phyloP scores from a whole-genome alignment of 2,329 filamentous ascomycete species.

The Trichophyton schoenleinii region DNA sequence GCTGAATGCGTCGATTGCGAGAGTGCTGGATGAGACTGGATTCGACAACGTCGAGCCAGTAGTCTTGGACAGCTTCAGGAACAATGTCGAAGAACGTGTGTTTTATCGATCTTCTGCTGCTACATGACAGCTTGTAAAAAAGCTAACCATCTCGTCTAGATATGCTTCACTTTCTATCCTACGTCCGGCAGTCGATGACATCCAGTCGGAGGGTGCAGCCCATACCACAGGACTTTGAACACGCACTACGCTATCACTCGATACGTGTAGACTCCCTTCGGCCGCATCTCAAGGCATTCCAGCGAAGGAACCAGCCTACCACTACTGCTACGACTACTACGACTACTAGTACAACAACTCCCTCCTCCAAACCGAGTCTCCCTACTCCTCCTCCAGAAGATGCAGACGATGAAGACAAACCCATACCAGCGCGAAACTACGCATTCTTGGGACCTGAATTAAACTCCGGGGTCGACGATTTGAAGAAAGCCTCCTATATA shows the following conservation, averaged over 20 bases:
- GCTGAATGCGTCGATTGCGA: conserved; percentile 43
- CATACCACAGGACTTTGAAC: conserved; percentile 48
- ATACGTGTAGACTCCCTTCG: conserved; percentile 24
- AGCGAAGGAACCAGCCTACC: conserved; percentile 12
- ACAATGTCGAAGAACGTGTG: conserved; percentile 48
- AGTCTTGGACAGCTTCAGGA: conserved; percentile 45
- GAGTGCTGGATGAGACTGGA: conserved; percentile 39
- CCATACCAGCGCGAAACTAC: conserved; percentile 20
- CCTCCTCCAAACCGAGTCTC: conserved; percentile 11
- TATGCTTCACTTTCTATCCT: conserved; percentile 42
- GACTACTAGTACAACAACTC: conserved; percentile 11
- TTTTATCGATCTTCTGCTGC: conserved; percentile 5
- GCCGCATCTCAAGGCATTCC: conserved; percentile 22
- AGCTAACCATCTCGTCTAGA: conserved; percentile 29
- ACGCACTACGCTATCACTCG: conserved; percentile 25
- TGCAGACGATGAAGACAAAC: not conserved
- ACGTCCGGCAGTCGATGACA: conserved; percentile 47
- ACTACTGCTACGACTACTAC: not conserved
- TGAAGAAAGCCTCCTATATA: conserved; percentile 41
- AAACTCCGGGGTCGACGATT: conserved; percentile 36
- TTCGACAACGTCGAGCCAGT: conserved; percentile 44
- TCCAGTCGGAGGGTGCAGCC: conserved; percentile 43
- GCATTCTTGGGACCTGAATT: conserved; percentile 42
- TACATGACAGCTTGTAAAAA: not conserved
- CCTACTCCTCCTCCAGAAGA: conserved; percentile 30